Evolutionary conservation across 495 filamentous ascomycete genomes (phyloP), one percentile per base, ranked within the genome.

Genomic region (Hypoxylon cercidicola): DNA sequence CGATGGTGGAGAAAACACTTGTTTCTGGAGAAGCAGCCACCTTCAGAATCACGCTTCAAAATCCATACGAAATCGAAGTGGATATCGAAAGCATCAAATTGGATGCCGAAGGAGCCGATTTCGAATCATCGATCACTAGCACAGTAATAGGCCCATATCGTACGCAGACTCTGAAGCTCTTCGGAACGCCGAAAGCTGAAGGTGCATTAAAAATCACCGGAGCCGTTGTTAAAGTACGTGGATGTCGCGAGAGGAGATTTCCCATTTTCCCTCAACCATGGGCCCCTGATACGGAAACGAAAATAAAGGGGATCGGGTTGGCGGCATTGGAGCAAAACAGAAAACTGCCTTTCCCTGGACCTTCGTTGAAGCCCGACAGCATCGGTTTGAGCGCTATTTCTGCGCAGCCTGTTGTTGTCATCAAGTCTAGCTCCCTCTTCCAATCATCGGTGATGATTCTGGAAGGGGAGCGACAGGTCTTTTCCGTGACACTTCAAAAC

Each of bases 391-490:
- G 83, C 23, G 91, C 96, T 39, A 91, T 97, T 48, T 80, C 84
- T 5, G 79, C 84, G 44, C 93, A 97, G 72, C 95, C 95, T 1
- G 77, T 90, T 4, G 76, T 97, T 9, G 77, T 88, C 1, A 81
- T 97, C 11, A 88, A 90, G 58, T 89, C 88, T 4, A 87, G 88
- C 35, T 90, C 90, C 20, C 82, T 96, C 8, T 87, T 90, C 0
- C 93, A 97, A 71, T 90, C 90, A 13, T 92, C 94, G 28, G 79
- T 96, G 46, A 97, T 96, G 92, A 82, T 97, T 53, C 81, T 97
- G 12, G 93, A 97, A 76, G 93, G 93, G 12, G 93, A 98, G 74
- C 82, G 83, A 13, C 87, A 86, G 64, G 78, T 79, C 0, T 97
- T 98, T 62, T 88, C 83, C 1, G 84, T 97, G 39, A 95, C 92